Conservation (phyloP, 2,329 filamentous ascomycete genomes). For the Fusarium nurragi region DNA sequence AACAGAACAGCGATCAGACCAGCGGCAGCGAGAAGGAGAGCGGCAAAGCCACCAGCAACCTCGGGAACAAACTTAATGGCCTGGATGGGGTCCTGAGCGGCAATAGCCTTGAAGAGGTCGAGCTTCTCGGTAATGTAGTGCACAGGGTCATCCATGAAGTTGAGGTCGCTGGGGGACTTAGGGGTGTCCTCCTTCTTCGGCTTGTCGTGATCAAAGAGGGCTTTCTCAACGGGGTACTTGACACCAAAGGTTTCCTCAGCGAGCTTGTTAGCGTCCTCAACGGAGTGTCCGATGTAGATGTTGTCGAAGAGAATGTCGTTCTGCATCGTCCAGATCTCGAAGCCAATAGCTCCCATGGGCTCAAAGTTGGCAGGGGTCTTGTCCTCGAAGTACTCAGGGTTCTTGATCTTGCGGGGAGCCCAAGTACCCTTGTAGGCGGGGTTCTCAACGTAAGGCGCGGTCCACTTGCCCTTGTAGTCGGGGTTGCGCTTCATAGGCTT, state of each 20-base stretch:
- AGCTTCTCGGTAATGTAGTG: conserved; percentile 91
- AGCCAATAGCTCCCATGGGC: conserved; percentile 97
- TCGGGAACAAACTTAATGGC: conserved; percentile 92
- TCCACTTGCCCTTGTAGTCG: conserved; percentile 99
- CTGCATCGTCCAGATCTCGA: conserved; percentile 99
- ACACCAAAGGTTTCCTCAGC: conserved; percentile 88
- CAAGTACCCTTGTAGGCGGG: conserved; percentile 97
- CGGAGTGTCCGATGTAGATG: conserved; percentile 98
- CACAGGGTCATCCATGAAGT: conserved; percentile 91
- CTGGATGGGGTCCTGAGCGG: conserved; percentile 81
- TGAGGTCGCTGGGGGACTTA: conserved; percentile 78
- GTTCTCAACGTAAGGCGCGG: conserved; percentile 92
- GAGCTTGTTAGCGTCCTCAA: conserved; percentile 90
- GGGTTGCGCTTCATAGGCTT: conserved; percentile 94
- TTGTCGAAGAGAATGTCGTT: conserved; percentile 99
- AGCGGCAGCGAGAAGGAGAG: conserved; percentile 74
- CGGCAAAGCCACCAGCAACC: conserved; percentile 82
- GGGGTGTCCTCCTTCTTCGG: conserved; percentile 75
- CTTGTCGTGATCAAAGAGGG: conserved; percentile 79
- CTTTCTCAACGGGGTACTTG: conserved; percentile 86
- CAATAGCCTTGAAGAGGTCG: conserved; percentile 87
- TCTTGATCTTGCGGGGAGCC: conserved; percentile 94
- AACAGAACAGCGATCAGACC: conserved; percentile 75
- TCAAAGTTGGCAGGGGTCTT: conserved; percentile 97
- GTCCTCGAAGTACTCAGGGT: conserved; percentile 97